A percentile compares a stretch with the other conserved stretches of the same genome.
These are phyloP conservation scores for Pestalotiopsis sp. DNA, from an alignment of 2,329 filamentous ascomycete genomes.

Conservation along the genomic window DNA sequence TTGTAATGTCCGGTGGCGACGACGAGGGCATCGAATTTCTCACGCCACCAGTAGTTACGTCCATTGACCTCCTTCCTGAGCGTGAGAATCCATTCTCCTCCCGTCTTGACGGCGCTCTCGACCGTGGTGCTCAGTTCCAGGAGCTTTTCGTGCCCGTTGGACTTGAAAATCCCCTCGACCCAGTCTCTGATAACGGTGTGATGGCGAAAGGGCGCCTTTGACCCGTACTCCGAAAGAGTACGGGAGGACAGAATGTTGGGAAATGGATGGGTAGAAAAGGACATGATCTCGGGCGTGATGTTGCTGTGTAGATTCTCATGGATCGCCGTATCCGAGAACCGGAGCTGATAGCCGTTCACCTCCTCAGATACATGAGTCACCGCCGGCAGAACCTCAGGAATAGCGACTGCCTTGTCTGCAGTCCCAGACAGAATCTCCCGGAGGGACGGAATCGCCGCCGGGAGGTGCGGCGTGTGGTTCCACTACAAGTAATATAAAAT, in stretches of 20 bases:
- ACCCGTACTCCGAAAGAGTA: conserved; percentile 49
- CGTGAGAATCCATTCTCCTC: conserved; percentile 49
- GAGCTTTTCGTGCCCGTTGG: conserved; percentile 30
- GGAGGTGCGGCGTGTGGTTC: conserved; percentile 36
- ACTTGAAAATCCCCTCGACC: conserved; percentile 43
- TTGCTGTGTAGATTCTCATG: conserved; percentile 63
- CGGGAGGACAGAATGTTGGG: conserved; percentile 43
- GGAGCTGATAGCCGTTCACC: conserved; percentile 37
- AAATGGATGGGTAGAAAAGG: conserved; percentile 53
- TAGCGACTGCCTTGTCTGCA: conserved; percentile 42
- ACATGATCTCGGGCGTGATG: conserved; percentile 56
- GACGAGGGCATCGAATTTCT: conserved; percentile 63
- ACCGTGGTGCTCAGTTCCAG: conserved; percentile 58
- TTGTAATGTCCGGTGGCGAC: conserved; percentile 69
- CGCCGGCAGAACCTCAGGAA: conserved; percentile 44
- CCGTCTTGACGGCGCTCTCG: conserved; percentile 50
- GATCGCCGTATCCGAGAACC: conserved; percentile 54
- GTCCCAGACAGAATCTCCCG: conserved; percentile 40
- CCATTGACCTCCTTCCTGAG: conserved; percentile 43
- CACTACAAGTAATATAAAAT: conserved; percentile 11
- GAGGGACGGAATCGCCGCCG: conserved; percentile 29
- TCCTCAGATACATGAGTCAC: conserved; percentile 37
- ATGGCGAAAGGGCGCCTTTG: conserved; percentile 56
- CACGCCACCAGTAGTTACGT: conserved; percentile 40
- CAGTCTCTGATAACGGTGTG: conserved; percentile 55